Evolutionary conservation across 1,284 basidiomycete genomes (phyloP), one percentile per base, ranked within the genome.

Genomic region (Lentinula novae-zelandiae): DNA sequence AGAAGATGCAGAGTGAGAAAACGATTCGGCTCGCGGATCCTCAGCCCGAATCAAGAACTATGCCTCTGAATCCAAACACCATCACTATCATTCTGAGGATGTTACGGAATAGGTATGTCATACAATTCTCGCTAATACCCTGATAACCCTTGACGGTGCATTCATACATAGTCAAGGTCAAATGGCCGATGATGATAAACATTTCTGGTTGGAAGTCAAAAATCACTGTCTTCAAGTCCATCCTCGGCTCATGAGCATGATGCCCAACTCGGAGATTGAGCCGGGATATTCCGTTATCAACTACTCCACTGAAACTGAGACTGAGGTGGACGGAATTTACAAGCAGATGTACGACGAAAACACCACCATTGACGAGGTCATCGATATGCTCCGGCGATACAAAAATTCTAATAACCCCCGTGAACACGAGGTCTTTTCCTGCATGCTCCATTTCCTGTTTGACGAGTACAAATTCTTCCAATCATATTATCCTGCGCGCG

Each of bases 381-480:
- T 98, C 64, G 76, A 83, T 20, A 87, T 96, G 72, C 85, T 99
- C 44, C 89, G 93, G 74, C 86, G 87, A 55, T 87, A 89, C 78
- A 93, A 96, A 71, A 85, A 85, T 59, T 97, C 96, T 27, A 82
- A 84, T 33, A 93, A 92, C 68, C 73, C 87, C 44, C 88, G 90
- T 64, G 95, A 98, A 68, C 94, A 96, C 72, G 94, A 99, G 77
- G 87, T 98, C 62, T 98, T 99, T 72, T 97, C 96, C 12, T 98
- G 96, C 83, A 96, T 98, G 86, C 87, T 99, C 57, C 96, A 98
- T 78, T 97, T 98, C 78, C 86, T 99, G 58, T 99, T 99, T 75
- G 97, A 99, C 85, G 97, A 99, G 79, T 98, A 98, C 85, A 95
- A 96, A 71, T 99, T 98, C 81, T 98, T 99, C 85, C 94, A 97